Evolutionary conservation across 1,284 basidiomycete species (phyloP).

Genomic region (Porogramme epimiltina): DNA sequence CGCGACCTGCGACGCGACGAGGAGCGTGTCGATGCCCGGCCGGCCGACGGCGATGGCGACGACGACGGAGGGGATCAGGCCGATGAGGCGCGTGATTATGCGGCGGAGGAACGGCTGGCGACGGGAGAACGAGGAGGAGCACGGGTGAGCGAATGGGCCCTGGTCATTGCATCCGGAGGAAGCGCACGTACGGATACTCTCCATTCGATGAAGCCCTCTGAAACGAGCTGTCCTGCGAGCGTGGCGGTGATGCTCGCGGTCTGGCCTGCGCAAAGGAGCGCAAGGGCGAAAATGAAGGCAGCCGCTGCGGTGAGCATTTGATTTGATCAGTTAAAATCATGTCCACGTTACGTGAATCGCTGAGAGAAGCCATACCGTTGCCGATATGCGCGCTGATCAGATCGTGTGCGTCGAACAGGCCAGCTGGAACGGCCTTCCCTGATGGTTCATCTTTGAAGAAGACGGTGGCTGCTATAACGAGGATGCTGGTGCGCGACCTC

Average conservation of each 20-base stretch:
- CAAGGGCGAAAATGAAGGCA: constrained; percentile 84
- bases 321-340: constrained; percentile 19
- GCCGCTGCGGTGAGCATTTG: constrained; percentile 47
- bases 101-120: constrained; percentile 77
- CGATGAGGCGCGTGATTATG: constrained; percentile 81
- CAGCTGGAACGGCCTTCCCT: constrained; percentile 53
- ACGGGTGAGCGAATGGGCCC: background rate
- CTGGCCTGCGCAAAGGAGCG: constrained; percentile 87
- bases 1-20: constrained; percentile 88
- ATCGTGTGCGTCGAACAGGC: constrained; percentile 81
- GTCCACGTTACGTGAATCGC: constrained; percentile 8
- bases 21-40: constrained; percentile 75
- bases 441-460: constrained; percentile 26
- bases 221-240: constrained; percentile 89
- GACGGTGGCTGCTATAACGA: constrained; percentile 31
- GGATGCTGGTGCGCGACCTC: constrained; percentile 20
- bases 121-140: background rate
- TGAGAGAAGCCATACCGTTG: constrained; percentile 43
- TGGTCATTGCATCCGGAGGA: constrained; percentile 1
- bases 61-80: constrained; percentile 86
- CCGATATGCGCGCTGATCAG: constrained; percentile 72
- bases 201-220: constrained; percentile 95
- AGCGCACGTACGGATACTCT: constrained; percentile 66
- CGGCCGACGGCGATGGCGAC: constrained; percentile 83
- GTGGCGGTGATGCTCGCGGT: constrained; percentile 93